A percentile compares a stretch with the other conserved stretches of the same genome.
Evolutionary conservation across 495 filamentous ascomycete species (phyloP).

Genomic region (Stereocaulon alpinum): DNA sequence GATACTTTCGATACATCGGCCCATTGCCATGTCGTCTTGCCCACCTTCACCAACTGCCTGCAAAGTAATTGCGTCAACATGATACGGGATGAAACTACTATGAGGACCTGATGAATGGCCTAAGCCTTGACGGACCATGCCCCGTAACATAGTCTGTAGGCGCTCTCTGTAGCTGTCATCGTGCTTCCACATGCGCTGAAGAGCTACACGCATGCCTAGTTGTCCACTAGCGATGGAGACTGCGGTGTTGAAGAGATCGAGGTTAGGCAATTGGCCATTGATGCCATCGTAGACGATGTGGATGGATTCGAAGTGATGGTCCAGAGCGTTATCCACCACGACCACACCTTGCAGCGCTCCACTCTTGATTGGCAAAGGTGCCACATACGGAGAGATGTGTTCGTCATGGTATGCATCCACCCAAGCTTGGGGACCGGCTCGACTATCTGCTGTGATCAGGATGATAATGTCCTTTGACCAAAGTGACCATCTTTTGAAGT

Average conservation of each 20-base stretch:
- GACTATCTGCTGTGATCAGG: constrained; percentile 78
- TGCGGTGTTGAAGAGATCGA: constrained; percentile 94
- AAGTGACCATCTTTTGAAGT: constrained; percentile 95
- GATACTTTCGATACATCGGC: constrained; percentile 76
- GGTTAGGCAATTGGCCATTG: constrained; percentile 89
- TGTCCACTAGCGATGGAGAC: constrained; percentile 78
- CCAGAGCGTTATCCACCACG: constrained; percentile 84
- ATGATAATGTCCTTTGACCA: constrained; percentile 99
- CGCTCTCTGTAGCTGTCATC: constrained; percentile 72
- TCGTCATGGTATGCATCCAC: constrained; percentile 94
- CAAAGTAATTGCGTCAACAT: constrained; percentile 91
- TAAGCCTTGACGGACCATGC: constrained; percentile 85
- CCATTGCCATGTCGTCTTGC: constrained; percentile 95
- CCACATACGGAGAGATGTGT: constrained; percentile 54
- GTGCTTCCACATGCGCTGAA: constrained; percentile 85
- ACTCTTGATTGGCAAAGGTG: constrained; percentile 78
- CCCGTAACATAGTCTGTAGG: constrained; percentile 79
- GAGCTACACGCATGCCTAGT: constrained; percentile 71
- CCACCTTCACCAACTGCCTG: constrained; percentile 82
- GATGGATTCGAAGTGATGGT: constrained; percentile 69
- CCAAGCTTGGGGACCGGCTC: constrained; percentile 89
- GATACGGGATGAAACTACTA: constrained; percentile 93
- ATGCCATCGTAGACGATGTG: constrained; percentile 94
- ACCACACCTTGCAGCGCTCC: constrained; percentile 88
- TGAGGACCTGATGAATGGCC: constrained; percentile 88